Percentiles rank a stretch among this genome's conserved stretches.
Conservation (phyloP, 2,329 filamentous ascomycete species). For the Exserohilum rostratum region DNA sequence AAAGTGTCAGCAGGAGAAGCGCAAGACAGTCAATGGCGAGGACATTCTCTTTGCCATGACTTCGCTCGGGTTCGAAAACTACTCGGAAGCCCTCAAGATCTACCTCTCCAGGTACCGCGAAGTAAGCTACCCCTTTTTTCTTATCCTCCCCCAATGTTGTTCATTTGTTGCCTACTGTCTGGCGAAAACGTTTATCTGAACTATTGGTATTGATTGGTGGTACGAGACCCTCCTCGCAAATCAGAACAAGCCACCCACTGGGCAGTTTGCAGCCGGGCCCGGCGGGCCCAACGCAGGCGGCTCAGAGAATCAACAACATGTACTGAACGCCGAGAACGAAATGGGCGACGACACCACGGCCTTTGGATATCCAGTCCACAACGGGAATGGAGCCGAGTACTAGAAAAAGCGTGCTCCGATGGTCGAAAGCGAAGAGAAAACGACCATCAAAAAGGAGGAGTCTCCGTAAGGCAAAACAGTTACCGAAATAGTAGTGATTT, state of each 20-base stretch:
- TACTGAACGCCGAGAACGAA: conserved; percentile 53
- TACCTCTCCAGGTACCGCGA: conserved; percentile 97
- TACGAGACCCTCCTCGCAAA: conserved; percentile 80
- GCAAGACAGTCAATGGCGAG: conserved; percentile 98
- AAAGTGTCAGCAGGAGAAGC: conserved; percentile 99
- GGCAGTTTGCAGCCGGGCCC: conserved; percentile 45
- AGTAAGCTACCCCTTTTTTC: conserved; percentile 66
- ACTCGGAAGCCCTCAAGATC: conserved; percentile 96
- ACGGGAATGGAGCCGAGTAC: conserved; percentile 50
- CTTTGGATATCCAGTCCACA: conserved; percentile 51
- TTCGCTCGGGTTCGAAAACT: conserved; percentile 97
- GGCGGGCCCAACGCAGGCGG: conserved; percentile 43
- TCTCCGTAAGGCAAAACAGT: conserved; percentile 22
- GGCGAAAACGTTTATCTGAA: conserved; percentile 55
- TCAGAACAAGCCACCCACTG: conserved; percentile 62
- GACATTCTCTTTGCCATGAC: conserved; percentile 99
- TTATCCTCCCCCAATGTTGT: conserved; percentile 24
- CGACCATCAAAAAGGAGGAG: conserved; percentile 8
- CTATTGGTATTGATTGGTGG: conserved; percentile 59
- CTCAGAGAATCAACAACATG: conserved; percentile 50
- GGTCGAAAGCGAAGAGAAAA: conserved; percentile 6
- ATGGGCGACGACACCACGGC: conserved; percentile 51
- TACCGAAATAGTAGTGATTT: conserved; percentile 19
- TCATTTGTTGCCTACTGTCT: conserved; percentile 47
- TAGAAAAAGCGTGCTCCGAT: conserved; percentile 36